A percentile compares a stretch with the other conserved stretches of the same genome.
Conservation (phyloP, 2,329 filamentous ascomycete genomes). For the Botryotinia narcissicola region DNA sequence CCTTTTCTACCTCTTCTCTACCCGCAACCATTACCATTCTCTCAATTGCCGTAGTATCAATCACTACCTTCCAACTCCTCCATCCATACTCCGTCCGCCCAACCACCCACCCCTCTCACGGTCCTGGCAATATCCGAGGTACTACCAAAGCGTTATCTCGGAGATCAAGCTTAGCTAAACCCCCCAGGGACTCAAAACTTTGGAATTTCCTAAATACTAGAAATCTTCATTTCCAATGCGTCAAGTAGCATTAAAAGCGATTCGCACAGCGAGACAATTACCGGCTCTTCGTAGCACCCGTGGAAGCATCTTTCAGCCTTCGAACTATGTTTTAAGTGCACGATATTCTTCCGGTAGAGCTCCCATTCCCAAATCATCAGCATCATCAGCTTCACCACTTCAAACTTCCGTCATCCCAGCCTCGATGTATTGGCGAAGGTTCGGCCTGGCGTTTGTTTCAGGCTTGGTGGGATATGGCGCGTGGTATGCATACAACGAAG, state of each 20-base stretch:
- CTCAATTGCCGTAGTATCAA: not conserved
- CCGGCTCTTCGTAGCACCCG: slow-evolving; percentile 56
- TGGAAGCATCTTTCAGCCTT: slow-evolving; percentile 43
- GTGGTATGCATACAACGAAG: slow-evolving; percentile 67
- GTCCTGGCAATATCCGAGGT: slow-evolving; percentile 13
- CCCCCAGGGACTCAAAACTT: slow-evolving; percentile 7
- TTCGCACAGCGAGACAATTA: slow-evolving; percentile 65
- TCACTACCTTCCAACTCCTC: not conserved
- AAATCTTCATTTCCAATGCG: slow-evolving; percentile 57
- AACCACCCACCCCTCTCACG: not conserved
- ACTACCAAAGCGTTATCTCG: slow-evolving; percentile 16
- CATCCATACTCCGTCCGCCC: not conserved
- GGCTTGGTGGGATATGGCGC: slow-evolving; percentile 69
- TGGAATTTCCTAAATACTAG: slow-evolving; percentile 4
- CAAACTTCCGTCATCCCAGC: slow-evolving; percentile 33
- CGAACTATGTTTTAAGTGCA: slow-evolving; percentile 46
- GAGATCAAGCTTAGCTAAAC: slow-evolving; percentile 19
- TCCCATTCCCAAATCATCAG: slow-evolving; percentile 18
- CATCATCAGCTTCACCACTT: slow-evolving; percentile 29
- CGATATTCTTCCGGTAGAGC: slow-evolving; percentile 43
- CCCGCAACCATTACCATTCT: not conserved
- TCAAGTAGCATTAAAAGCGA: slow-evolving; percentile 65
- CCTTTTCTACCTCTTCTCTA: not conserved
- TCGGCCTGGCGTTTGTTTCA: slow-evolving; percentile 65
- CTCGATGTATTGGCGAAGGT: slow-evolving; percentile 73